Conservation (phyloP, 257 asterid genomes). For the Solanum peruvianum region DNA sequence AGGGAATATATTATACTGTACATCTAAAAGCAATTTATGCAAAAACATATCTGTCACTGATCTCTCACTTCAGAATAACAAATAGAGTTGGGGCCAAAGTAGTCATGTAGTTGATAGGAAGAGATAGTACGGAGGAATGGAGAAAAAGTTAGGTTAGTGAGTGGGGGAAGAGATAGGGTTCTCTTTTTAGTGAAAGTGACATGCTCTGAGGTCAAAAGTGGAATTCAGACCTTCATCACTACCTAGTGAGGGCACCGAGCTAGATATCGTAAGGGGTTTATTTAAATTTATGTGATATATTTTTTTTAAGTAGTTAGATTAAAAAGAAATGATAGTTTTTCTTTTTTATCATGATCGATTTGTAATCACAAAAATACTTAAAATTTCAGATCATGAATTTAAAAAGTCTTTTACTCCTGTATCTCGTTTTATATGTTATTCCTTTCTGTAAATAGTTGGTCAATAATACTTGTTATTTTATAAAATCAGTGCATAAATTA, state of each 20-base stretch:
- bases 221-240: not conserved
- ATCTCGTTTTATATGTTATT: too few relatives aligned
- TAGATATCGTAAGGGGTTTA: not conserved
- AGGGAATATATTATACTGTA: not conserved
- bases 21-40: not conserved
- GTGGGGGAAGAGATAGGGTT: constrained; percentile 2
- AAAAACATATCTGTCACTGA: not conserved
- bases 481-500: too few relatives aligned
- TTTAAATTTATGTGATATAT: not conserved
- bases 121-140: not conserved
- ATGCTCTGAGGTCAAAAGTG: constrained; percentile 17
- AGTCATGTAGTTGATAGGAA: not conserved
- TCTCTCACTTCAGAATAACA: not conserved
- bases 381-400: not conserved
- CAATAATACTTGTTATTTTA: too few relatives aligned
- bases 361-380: not conserved
- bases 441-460: too few relatives aligned
- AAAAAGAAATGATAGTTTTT: too few relatives aligned
- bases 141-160: not conserved
- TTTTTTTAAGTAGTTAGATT: too few relatives aligned
- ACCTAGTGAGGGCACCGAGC: not conserved
- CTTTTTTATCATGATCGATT: not conserved
- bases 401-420: not conserved
- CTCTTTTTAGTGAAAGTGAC: constrained; percentile 27
- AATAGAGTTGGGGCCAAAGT: not conserved